Evolutionary conservation across 306 rosid genomes (phyloP).

Genomic region (Glycine soja): DNA sequence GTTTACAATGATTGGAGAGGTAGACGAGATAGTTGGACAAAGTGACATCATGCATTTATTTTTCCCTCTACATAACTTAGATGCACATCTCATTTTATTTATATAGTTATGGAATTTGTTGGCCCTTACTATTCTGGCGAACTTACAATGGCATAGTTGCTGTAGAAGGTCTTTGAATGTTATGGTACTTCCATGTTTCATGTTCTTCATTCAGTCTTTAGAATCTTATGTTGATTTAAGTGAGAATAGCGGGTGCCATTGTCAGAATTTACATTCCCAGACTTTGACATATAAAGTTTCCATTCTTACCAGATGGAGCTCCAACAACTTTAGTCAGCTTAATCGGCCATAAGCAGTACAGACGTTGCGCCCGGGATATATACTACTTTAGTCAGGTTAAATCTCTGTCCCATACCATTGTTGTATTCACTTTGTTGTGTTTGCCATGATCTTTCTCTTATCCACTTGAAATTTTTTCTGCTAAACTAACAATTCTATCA

Average conservation of each 20-base stretch:
- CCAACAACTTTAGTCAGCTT: slow-evolving; percentile 90
- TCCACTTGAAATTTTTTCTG: slow-evolving; percentile 1
- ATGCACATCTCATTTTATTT: not conserved
- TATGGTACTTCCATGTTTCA: not conserved
- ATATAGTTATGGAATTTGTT: not conserved
- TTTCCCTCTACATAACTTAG: not conserved
- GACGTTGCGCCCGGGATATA: slow-evolving; percentile 89
- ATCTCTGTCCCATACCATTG: slow-evolving; percentile 31
- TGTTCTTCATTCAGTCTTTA: slow-evolving; percentile 15
- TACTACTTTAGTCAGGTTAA: slow-evolving; percentile 92
- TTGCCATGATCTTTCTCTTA: not conserved
- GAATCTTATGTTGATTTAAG: slow-evolving; percentile 35
- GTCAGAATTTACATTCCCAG: slow-evolving; percentile 25
- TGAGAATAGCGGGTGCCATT: slow-evolving; percentile 12
- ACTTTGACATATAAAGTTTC: slow-evolving; percentile 33
- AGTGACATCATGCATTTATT: slow-evolving; percentile 1
- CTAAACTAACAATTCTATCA: slow-evolving; percentile 35
- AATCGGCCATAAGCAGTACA: slow-evolving; percentile 87
- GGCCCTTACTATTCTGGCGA: slow-evolving; percentile 27
- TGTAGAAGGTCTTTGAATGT: slow-evolving; percentile 16
- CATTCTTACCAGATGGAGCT: slow-evolving; percentile 77
- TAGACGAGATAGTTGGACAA: slow-evolving; percentile 1
- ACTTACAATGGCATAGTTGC: slow-evolving; percentile 10
- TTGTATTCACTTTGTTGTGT: slow-evolving; percentile 7
- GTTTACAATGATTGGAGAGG: not conserved